Evolutionary conservation across 1,284 basidiomycete species (phyloP).

Genomic region (Trametes polyzona): DNA sequence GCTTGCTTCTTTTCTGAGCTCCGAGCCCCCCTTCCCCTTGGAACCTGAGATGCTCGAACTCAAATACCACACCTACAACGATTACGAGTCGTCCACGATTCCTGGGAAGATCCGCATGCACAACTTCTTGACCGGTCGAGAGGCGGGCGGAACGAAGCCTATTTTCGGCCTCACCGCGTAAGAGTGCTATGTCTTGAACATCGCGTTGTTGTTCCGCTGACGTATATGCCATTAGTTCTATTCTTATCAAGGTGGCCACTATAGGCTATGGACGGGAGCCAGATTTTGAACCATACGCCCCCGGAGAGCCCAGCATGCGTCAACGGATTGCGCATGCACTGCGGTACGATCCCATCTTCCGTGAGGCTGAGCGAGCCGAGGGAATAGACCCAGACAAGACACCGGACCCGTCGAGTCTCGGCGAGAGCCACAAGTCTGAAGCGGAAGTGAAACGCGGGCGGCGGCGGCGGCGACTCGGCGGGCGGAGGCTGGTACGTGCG

Average conservation of each 20-base stretch:
- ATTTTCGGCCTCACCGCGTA: slow-evolving; percentile 85
- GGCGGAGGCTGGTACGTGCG: slow-evolving; percentile 9
- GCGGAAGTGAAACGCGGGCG: slow-evolving; percentile 15
- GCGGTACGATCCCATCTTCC: slow-evolving; percentile 47
- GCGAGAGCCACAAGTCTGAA: not conserved
- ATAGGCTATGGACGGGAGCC: slow-evolving; percentile 68
- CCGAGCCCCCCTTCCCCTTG: slow-evolving; percentile 60
- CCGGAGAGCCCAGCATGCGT: slow-evolving; percentile 53
- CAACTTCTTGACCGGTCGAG: slow-evolving; percentile 80
- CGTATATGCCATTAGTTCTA: slow-evolving; percentile 44
- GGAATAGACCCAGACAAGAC: slow-evolving; percentile 40
- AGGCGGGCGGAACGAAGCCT: slow-evolving; percentile 80
- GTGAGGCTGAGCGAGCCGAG: slow-evolving; percentile 55
- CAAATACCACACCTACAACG: slow-evolving; percentile 67
- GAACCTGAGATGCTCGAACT: slow-evolving; percentile 59
- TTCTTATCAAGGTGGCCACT: slow-evolving; percentile 70
- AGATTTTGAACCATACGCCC: slow-evolving; percentile 65
- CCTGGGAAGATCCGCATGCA: slow-evolving; percentile 59
- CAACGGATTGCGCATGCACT: slow-evolving; percentile 67
- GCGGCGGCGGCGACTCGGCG: not conserved
- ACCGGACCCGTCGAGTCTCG: slow-evolving; percentile 23
- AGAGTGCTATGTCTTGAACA: slow-evolving; percentile 32
- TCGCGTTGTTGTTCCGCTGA: not conserved
- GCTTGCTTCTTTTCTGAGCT: slow-evolving; percentile 71
- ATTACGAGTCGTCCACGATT: slow-evolving; percentile 53